Base-by-base conservation (phyloP, 441 rosid species). In the Erodium chrysanthum region DNA sequence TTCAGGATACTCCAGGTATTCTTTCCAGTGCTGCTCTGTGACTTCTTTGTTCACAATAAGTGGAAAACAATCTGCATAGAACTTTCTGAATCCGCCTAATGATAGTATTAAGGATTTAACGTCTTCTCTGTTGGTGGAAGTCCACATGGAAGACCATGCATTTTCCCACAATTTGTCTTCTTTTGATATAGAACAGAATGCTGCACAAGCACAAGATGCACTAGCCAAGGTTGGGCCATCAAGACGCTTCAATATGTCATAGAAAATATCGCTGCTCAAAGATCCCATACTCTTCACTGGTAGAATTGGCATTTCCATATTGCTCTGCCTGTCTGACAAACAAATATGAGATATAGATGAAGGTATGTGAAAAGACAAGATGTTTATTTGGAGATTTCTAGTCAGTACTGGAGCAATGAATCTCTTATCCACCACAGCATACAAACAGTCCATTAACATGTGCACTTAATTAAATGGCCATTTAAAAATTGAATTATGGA, bases 81-180 rank as follows among this genome's bases (percentile, higher is more conserved):
- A 88, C 79, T 88, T 88, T 74, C 85, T 78, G 75, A 85, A 88
- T 60, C 93, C 93, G 21, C 93, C 93, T 40, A 85, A 79, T 0
- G 79, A 82, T 9, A 81, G 72, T 73, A 88, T 82, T 62, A 88
- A 75, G 73, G 64, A 71, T 79, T 79, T 88, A 48, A 85, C 90
- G 67, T 88, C 93, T 37, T 83, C 88, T 66, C 86, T 78, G 46
- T 76, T 73, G 25, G 89, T 84, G 20, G 93, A 85, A 68, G 90
- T 90, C 93, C 93, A 88, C 90, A 83, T 75, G 5, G 88, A 80
- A 60, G 87, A 79, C 66, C 93, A 88, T 5, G 83, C 90, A 76
- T 85, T 82, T 74, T 88, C 87, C 93, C 90, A 88, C 37, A 88
- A 65, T 64, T 72, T 81, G 83, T 88, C 90, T 67, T 88, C 93